Evolutionary conservation across 1,139 yeast genomes (phyloP).

Genomic region (Pichia sp.): DNA sequence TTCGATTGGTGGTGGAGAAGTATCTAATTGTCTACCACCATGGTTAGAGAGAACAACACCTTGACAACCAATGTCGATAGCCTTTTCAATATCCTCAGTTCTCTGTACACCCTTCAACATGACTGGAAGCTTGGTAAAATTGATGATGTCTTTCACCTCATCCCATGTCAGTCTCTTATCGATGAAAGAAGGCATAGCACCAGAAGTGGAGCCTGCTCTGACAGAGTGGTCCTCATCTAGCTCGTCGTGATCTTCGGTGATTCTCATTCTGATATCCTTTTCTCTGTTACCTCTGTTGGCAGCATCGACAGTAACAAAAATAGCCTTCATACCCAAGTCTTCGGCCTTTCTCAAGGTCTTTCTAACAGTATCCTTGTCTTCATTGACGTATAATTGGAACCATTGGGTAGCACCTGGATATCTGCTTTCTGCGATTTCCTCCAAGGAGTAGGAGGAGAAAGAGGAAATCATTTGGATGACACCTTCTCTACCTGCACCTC

Average conservation of each 20-base stretch:
- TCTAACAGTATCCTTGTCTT: conserved; percentile 59
- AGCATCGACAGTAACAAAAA: conserved; percentile 65
- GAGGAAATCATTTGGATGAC: conserved; percentile 53
- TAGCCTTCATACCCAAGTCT: conserved; percentile 43
- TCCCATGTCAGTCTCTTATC: conserved; percentile 30
- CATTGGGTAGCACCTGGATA: conserved; percentile 63
- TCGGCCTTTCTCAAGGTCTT: conserved; percentile 48
- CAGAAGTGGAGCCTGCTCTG: conserved; percentile 61
- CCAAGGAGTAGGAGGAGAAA: conserved; percentile 52
- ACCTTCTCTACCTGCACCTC: conserved; percentile 58
- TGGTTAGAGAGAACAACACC: conserved; percentile 54
- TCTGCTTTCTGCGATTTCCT: conserved; percentile 56
- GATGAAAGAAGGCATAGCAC: conserved; percentile 24
- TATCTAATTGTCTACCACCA: conserved; percentile 55
- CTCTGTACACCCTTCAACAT: conserved; percentile 51
- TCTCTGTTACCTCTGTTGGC: conserved; percentile 64
- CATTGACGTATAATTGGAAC: conserved; percentile 85
- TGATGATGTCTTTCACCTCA: conserved; percentile 42
- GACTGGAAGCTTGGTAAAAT: conserved; percentile 56
- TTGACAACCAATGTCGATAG: conserved; percentile 43
- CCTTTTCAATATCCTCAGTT: conserved; percentile 47
- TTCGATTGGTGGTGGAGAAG: conserved; percentile 46
- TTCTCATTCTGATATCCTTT: conserved; percentile 55
- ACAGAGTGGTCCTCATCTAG: conserved; percentile 52
- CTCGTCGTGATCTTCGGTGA: conserved; percentile 44